Evolutionary conservation across 352 stramenopile species (phyloP).

Genomic region (Aphanomyces invadans): DNA sequence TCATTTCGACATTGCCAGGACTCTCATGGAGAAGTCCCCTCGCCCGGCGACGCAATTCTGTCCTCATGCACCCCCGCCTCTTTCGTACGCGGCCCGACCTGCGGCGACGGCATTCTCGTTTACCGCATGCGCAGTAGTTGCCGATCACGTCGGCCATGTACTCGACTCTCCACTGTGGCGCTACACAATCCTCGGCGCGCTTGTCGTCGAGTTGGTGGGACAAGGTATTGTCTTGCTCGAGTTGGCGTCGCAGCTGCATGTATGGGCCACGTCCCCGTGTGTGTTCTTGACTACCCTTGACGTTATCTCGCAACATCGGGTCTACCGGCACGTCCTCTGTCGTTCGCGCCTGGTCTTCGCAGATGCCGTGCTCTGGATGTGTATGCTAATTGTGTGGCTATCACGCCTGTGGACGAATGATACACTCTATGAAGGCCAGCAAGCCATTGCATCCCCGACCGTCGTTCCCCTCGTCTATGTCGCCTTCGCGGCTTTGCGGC

Average conservation of each 20-base stretch:
- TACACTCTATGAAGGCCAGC: too few species aligned
- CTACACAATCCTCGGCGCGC: background rate
- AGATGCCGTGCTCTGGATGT: background rate
- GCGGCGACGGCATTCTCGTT: background rate
- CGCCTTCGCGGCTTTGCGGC: constrained; percentile 47
- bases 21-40: background rate
- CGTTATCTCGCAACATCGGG: background rate
- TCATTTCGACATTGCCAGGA: background rate
- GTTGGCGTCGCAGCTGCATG: background rate
- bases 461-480: constrained; percentile 34
- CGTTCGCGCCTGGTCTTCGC: background rate
- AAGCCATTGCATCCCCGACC: too few species aligned
- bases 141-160: background rate
- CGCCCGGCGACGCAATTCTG: background rate
- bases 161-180: background rate
- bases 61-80: background rate
- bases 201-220: background rate
- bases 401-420: too few species aligned
- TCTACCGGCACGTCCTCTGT: background rate
- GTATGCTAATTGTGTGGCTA: background rate
- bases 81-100: too few species aligned
- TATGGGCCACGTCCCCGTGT: background rate
- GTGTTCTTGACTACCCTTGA: background rate
- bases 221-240: background rate
- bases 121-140: background rate